These are phyloP conservation scores for Adenanthera pavonina DNA, from an alignment of 306 rosid species.

Conservation along the genomic window DNA sequence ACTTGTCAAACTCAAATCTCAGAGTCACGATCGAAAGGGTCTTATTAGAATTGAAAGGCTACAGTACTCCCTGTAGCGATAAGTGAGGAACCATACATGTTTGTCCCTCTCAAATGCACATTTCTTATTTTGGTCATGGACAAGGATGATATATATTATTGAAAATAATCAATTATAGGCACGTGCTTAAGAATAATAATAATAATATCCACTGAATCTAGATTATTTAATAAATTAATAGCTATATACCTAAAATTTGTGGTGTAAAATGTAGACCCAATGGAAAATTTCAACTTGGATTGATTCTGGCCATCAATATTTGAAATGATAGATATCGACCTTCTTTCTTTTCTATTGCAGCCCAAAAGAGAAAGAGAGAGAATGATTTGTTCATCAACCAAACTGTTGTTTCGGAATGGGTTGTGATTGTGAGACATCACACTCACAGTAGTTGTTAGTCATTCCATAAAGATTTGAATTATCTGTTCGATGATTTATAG, in stretches of 20 bases:
- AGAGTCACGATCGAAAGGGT: background rate
- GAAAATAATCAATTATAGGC: background rate
- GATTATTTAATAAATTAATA: background rate
- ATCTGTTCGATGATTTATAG: background rate
- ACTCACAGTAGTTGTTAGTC: background rate
- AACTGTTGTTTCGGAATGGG: background rate
- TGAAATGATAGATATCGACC: background rate
- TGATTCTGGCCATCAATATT: background rate
- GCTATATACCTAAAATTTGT: background rate
- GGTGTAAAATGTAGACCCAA: background rate
- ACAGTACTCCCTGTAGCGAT: background rate
- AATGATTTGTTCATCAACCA: too few species aligned
- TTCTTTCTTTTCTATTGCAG: background rate
- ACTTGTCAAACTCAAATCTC: background rate
- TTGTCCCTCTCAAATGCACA: background rate
- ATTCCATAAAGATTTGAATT: background rate
- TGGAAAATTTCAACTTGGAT: background rate
- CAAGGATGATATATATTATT: background rate
- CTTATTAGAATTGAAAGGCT: background rate
- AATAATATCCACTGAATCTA: background rate
- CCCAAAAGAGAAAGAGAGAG: background rate
- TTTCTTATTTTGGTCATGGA: background rate
- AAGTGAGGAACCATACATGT: background rate
- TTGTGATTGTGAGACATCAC: background rate
- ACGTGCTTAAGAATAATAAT: background rate